Evolutionary conservation across 345 rosid species (phyloP).

Genomic region (Cardamine resedifolia): DNA sequence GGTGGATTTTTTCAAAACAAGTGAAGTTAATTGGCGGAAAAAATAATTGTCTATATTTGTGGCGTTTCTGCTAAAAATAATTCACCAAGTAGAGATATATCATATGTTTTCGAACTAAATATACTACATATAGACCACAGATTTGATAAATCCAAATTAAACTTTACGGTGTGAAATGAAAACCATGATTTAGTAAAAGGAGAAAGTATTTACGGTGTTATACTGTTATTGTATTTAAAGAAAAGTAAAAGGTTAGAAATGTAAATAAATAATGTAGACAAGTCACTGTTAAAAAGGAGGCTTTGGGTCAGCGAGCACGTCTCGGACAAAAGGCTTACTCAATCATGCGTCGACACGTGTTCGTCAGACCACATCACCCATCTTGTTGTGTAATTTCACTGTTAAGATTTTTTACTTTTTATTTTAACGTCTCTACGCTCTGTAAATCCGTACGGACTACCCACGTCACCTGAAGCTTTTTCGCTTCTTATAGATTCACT

Average conservation of each 20-base stretch:
- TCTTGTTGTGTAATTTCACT: slow-evolving; percentile 29
- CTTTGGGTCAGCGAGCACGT: slow-evolving; percentile 32
- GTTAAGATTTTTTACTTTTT: slow-evolving; percentile 17
- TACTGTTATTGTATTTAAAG: not conserved
- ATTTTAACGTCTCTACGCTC: not conserved
- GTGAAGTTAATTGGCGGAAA: not conserved
- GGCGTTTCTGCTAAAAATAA: not conserved
- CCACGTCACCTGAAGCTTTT: slow-evolving; percentile 32
- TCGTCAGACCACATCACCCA: slow-evolving; percentile 23
- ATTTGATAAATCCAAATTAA: not conserved
- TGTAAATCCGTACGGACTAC: slow-evolving; percentile 29
- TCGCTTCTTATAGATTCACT: not conserved
- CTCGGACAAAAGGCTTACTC: slow-evolving; percentile 16
- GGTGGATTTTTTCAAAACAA: not conserved
- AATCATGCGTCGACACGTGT: slow-evolving; percentile 33
- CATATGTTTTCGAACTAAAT: not conserved
- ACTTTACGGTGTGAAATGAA: slow-evolving; percentile 12
- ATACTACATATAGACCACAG: not conserved
- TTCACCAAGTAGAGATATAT: not conserved
- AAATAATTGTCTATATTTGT: not conserved
- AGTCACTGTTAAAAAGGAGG: slow-evolving; percentile 32
- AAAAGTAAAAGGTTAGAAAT: not conserved
- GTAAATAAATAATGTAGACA: slow-evolving; percentile 22
- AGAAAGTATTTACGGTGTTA: not conserved
- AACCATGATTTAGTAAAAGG: not conserved